A percentile compares a stretch with the other conserved stretches of the same genome.
These are phyloP conservation scores for Neonectria ditissima DNA, from an alignment of 2,329 filamentous ascomycete genomes.

Conservation along the genomic window DNA sequence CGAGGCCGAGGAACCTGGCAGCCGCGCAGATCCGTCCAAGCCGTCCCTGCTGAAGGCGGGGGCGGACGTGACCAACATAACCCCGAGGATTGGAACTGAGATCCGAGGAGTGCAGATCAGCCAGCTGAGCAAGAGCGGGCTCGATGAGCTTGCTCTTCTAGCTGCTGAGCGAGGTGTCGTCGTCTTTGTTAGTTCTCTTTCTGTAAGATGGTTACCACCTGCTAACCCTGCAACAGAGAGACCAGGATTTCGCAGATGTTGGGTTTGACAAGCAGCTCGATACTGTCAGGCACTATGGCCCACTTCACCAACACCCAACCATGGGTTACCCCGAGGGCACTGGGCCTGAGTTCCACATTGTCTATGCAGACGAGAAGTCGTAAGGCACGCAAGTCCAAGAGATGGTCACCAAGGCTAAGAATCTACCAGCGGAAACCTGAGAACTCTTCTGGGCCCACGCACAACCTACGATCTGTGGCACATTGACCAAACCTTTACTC, in stretches of 20 bases:
- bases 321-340: slow-evolving; percentile 49
- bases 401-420: not conserved
- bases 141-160: slow-evolving; percentile 47
- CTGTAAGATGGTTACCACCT: not conserved
- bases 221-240: slow-evolving; percentile 36
- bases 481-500: slow-evolving; percentile 49
- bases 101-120: slow-evolving; percentile 47
- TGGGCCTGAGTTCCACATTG: slow-evolving; percentile 48
- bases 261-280: slow-evolving; percentile 48
- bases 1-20: slow-evolving; percentile 47
- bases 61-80: slow-evolving; percentile 38
- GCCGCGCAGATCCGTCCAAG: slow-evolving; percentile 45
- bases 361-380: slow-evolving; percentile 49
- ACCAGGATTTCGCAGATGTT: slow-evolving; percentile 48
- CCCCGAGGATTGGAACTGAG: slow-evolving; percentile 46
- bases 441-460: slow-evolving; percentile 43
- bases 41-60: slow-evolving; percentile 35
- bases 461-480: slow-evolving; percentile 50
- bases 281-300: slow-evolving; percentile 48
- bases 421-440: slow-evolving; percentile 40
- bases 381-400: slow-evolving; percentile 19
- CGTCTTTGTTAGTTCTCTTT: slow-evolving; percentile 44
- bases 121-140: slow-evolving; percentile 36
- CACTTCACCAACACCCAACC: slow-evolving; percentile 47
- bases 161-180: slow-evolving; percentile 48